Base-by-base conservation (phyloP, 2,329 filamentous ascomycete species). In the Emericellopsis cladophorae region DNA sequence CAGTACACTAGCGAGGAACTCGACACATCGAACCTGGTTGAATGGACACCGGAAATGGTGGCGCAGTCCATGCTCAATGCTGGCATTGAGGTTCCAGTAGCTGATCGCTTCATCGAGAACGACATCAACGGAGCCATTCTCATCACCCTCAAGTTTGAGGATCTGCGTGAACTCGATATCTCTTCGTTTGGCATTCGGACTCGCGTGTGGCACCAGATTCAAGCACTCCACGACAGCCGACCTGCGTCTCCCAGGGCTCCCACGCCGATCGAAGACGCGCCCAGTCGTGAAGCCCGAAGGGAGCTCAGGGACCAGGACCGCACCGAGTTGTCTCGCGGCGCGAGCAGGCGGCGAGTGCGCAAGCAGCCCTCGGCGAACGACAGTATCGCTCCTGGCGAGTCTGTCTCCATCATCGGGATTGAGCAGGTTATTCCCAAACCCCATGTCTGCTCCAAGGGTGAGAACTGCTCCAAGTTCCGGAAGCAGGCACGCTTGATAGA, bases 81-180 rank as follows among this genome's bases (percentile, higher is more conserved):
- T 36, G 87, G 85, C 50, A 79, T 94, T 55, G 89, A 95, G 56
- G 65, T 77, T 40, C 65, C 72, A 7, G 72, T 90, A 39, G 81
- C 92, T 10, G 81, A 93, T 53, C 85, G 83, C 50, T 95, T 98
- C 53, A 73, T 89, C 46, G 76, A 83, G 52, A 93, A 98, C 58
- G 90, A 98, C 55, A 95, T 98, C 58, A 87, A 82, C 22, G 90
- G 90, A 12, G 72, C 79, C 5, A 85, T 96, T 42, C 67, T 96
- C 16, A 79, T 94, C 40, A 88, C 90, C n/a, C 67, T 98, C 35
- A 88, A 94, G 55, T 89, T 90, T 50, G 87, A 94, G 47, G 89
- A 92, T 51, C 65, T 92, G 42, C 82, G 82, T 57, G 85, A 92
- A 60, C 71, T 92, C 15, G 80, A 81, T 48, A 90, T 92, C 42